phyloP scores from a whole-genome alignment of 495 filamentous ascomycete genomes.

The Filosporella fistucella region DNA sequence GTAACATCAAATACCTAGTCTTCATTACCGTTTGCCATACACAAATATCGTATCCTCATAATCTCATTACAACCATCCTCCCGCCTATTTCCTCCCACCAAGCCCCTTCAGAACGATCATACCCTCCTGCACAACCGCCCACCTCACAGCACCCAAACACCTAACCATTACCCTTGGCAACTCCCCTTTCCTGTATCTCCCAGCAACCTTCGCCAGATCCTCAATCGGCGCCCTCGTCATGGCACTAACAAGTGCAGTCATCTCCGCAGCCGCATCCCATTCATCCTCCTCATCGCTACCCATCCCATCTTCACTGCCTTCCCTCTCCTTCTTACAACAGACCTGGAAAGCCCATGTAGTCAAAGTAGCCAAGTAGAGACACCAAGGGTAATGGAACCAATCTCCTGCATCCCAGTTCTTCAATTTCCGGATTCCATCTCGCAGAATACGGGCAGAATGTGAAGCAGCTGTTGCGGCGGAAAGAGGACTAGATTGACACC shows the following conservation, averaged over 20 bases:
- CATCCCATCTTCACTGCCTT: conserved; percentile 12
- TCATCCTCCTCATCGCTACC: conserved; percentile 23
- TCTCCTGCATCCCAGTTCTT: conserved; percentile 45
- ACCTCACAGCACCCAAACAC: conserved; percentile 46
- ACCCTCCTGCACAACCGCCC: conserved; percentile 53
- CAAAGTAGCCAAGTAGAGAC: conserved; percentile 49
- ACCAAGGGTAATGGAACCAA: conserved; percentile 53
- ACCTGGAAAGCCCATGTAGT: conserved; percentile 44
- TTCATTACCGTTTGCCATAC: too few relatives aligned
- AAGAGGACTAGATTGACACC: conserved; percentile 27
- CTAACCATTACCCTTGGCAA: conserved; percentile 45
- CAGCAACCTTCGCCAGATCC: conserved; percentile 23
- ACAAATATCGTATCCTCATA: not conserved
- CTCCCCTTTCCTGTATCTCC: conserved; percentile 26
- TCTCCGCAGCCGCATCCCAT: conserved; percentile 36
- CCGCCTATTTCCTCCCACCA: conserved; percentile 19
- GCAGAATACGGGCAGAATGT: conserved; percentile 43
- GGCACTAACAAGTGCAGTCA: conserved; percentile 29
- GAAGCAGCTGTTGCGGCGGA: conserved; percentile 32
- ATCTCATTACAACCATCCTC: not conserved
- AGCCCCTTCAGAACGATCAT: conserved; percentile 44
- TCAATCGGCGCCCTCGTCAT: conserved; percentile 25
- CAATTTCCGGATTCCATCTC: conserved; percentile 40
- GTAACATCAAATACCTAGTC: too few relatives aligned
- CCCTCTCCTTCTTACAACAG: conserved; percentile 5